A percentile compares a stretch with the other conserved stretches of the same genome.
phyloP scores from a whole-genome alignment of 352 stramenopile genomes.

The Vaucheria bursata region DNA sequence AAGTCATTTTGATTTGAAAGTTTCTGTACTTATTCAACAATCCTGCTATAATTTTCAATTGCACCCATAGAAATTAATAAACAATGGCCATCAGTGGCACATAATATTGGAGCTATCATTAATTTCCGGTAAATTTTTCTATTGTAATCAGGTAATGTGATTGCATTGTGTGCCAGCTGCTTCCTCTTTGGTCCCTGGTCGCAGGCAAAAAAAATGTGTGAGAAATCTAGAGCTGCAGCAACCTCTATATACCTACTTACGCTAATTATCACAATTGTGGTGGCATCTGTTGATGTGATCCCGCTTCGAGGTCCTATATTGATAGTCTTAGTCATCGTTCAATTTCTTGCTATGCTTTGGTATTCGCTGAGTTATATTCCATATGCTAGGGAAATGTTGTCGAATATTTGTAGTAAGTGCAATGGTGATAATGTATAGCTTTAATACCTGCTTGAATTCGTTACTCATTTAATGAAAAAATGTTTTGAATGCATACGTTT shows the following conservation, averaged over 20 bases:
- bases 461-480: too few relatives aligned
- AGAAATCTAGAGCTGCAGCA: conserved; percentile 51
- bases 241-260: conserved; percentile 55
- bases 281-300: conserved; percentile 49
- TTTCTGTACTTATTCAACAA: too few relatives aligned
- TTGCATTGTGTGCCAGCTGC: conserved; percentile 57
- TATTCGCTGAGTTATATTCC: conserved; percentile 70
- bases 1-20: too few relatives aligned
- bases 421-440: too few relatives aligned
- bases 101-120: too few relatives aligned
- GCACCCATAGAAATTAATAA: too few relatives aligned
- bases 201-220: conserved; percentile 63
- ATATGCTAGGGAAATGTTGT: conserved; percentile 56
- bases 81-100: too few relatives aligned
- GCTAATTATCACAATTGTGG: conserved; percentile 52
- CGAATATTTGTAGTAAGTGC: conserved; percentile 36
- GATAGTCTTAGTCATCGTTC: conserved; percentile 55
- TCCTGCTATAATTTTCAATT: too few relatives aligned
- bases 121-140: too few relatives aligned
- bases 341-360: conserved; percentile 66
- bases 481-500: too few relatives aligned
- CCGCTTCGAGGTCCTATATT: conserved; percentile 48
- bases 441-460: too few relatives aligned
- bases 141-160: conserved; percentile 54
- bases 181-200: conserved; percentile 59